Conservation (phyloP, 306 rosid species). For the Vigna unguiculata region DNA sequence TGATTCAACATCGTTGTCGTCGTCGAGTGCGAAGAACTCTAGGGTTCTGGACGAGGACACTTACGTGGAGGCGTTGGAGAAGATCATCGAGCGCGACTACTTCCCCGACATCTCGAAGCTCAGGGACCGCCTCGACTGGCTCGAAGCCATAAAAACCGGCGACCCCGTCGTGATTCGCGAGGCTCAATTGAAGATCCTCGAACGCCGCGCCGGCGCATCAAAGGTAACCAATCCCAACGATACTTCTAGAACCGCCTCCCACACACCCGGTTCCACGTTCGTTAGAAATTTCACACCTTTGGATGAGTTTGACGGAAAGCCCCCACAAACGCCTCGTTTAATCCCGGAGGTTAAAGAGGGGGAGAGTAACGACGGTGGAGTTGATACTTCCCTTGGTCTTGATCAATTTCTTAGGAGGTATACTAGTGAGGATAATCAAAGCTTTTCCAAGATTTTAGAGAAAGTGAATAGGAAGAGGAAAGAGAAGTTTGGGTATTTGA, state of each 20-base stretch:
- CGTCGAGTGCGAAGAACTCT: constrained; percentile 30
- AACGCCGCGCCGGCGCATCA: constrained; percentile 59
- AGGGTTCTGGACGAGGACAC: constrained; percentile 86
- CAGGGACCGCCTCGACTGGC: constrained; percentile 96
- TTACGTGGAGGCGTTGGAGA: constrained; percentile 85
- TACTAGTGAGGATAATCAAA: constrained; percentile 89
- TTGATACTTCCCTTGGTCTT: constrained; percentile 63
- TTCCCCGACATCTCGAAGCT: constrained; percentile 97
- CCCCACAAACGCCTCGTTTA: constrained; percentile 56
- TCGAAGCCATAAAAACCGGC: constrained; percentile 77
- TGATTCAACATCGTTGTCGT: constrained; percentile 42
- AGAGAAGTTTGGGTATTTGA: constrained; percentile 75
- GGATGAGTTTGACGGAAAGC: constrained; percentile 72
- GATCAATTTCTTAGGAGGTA: constrained; percentile 84
- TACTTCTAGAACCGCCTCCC: constrained; percentile 52
- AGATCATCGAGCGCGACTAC: constrained; percentile 96
- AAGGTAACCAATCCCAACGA: constrained; percentile 60
- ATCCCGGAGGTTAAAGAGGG: constrained; percentile 44
- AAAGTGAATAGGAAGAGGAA: constrained; percentile 98
- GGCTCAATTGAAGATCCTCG: constrained; percentile 91
- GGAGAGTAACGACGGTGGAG: background rate
- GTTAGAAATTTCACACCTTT: constrained; percentile 75
- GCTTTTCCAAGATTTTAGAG: constrained; percentile 81
- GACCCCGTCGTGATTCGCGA: constrained; percentile 91
- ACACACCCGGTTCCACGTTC: constrained; percentile 89